These are phyloP conservation scores for Volvox reticuliferus DNA, from an alignment of 139 green algal genomes.

Conservation along the genomic window DNA sequence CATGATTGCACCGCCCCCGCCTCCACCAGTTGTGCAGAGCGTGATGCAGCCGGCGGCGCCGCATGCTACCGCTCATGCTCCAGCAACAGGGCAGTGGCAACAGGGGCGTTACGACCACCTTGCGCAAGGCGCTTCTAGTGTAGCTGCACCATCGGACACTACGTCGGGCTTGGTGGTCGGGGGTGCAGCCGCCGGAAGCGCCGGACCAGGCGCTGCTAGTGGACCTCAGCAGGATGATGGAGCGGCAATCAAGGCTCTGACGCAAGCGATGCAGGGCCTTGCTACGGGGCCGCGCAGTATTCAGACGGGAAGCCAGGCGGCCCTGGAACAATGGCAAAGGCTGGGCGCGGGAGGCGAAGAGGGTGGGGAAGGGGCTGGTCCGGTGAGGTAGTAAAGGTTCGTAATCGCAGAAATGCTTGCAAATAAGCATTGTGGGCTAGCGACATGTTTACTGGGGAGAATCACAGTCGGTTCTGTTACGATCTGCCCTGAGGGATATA, in stretches of 20 bases:
- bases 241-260: constrained; percentile 21
- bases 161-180: not conserved
- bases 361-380: not conserved
- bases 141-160: not conserved
- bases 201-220: no score
- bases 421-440: not conserved
- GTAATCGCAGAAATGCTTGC: not conserved
- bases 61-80: not conserved
- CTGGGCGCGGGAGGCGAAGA: constrained; percentile 1
- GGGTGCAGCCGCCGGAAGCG: not conserved
- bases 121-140: not conserved
- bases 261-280: constrained; percentile 39
- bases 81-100: not conserved
- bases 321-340: constrained; percentile 22
- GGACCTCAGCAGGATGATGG: not conserved
- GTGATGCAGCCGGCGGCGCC: not conserved
- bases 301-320: not conserved
- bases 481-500: not conserved
- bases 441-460: not conserved
- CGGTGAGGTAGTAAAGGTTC: not conserved
- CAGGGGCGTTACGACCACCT: constrained; percentile 11
- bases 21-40: not conserved
- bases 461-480: not conserved
- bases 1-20: not conserved
- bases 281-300: not conserved